Percentiles rank a stretch among this genome's conserved stretches.
These are phyloP conservation scores for Thraustochytrium sp. DNA, from an alignment of 352 stramenopile species.

Conservation along the genomic window DNA sequence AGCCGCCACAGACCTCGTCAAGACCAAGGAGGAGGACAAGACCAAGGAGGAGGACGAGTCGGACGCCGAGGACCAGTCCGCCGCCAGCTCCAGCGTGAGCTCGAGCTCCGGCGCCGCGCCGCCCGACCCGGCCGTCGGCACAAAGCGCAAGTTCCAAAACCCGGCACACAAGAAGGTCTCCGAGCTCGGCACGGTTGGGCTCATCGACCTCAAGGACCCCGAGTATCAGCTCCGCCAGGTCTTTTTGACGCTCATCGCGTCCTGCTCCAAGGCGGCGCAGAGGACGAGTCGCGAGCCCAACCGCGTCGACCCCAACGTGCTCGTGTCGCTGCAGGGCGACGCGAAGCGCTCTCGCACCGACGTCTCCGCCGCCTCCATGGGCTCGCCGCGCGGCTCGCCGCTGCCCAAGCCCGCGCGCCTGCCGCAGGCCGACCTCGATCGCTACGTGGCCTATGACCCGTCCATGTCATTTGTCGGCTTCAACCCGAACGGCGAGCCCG, in stretches of 20 bases:
- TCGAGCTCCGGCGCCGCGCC: neutral
- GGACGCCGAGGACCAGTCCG: neutral
- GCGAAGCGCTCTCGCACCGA: constrained; percentile 4
- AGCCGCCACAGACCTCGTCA: neutral
- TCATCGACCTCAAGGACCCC: neutral
- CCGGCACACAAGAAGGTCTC: neutral
- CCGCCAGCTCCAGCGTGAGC: neutral
- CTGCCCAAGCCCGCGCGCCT: neutral
- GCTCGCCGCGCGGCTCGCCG: neutral
- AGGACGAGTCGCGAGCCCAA: neutral
- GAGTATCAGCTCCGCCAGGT: neutral
- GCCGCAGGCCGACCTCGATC: neutral
- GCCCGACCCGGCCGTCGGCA: neutral
- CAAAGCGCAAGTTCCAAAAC: neutral
- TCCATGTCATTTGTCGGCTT: neutral
- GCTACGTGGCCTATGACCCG: neutral
- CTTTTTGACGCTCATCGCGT: neutral
- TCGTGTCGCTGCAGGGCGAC: neutral
- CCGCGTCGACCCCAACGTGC: constrained; percentile 10
- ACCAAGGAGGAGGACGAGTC: neutral
- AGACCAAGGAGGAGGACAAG: neutral
- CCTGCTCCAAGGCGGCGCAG: neutral
- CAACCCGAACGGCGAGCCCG: neutral
- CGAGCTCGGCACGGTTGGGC: neutral
- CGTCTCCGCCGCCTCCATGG: neutral